phyloP scores from a whole-genome alignment of 225 moss, liverwort and hornwort species.

The Physcomitrellopsis africana region DNA sequence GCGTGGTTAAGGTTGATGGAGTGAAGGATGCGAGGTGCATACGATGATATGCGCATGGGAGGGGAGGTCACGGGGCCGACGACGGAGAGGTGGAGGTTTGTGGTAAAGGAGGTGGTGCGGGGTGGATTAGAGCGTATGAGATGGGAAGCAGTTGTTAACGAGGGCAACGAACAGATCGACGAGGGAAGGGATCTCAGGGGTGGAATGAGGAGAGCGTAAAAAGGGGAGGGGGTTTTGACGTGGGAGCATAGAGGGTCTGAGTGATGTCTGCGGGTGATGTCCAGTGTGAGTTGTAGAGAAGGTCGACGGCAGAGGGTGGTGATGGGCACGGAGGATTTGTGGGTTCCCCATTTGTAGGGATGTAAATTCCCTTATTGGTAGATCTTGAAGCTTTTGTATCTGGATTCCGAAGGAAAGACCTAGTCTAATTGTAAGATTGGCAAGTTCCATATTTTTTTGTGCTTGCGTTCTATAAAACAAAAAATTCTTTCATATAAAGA shows the following conservation, averaged over 20 bases:
- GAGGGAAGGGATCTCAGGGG: slow-evolving; percentile 30
- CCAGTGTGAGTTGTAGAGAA: slow-evolving; percentile 25
- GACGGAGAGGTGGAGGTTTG: slow-evolving; percentile 27
- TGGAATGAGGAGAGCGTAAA: slow-evolving; percentile 26
- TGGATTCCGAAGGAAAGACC: slow-evolving; percentile 35
- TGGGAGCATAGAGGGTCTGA: slow-evolving; percentile 35
- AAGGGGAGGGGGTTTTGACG: slow-evolving; percentile 30
- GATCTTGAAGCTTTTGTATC: slow-evolving; percentile 25
- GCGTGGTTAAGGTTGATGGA: slow-evolving; percentile 20
- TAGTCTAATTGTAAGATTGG: slow-evolving; percentile 53
- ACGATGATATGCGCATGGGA: slow-evolving; percentile 20
- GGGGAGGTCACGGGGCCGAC: slow-evolving; percentile 13
- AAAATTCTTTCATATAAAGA: too few relatives aligned
- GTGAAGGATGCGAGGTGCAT: slow-evolving; percentile 29
- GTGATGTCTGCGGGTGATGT: slow-evolving; percentile 52
- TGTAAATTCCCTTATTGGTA: too few relatives aligned
- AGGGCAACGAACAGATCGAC: slow-evolving; percentile 30
- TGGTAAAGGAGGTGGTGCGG: slow-evolving; percentile 6
- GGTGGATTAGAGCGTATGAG: slow-evolving; percentile 20
- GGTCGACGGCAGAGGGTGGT: too few relatives aligned
- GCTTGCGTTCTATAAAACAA: background rate
- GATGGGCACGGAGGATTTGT: too few relatives aligned
- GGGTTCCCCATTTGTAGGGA: too few relatives aligned
- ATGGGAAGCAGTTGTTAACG: slow-evolving; percentile 30
- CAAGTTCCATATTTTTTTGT: slow-evolving; percentile 38